Percentiles rank a stretch among this genome's conserved stretches.
Conservation (phyloP, 2,329 filamentous ascomycete species). For the Ophiosphaerella narmari region DNA sequence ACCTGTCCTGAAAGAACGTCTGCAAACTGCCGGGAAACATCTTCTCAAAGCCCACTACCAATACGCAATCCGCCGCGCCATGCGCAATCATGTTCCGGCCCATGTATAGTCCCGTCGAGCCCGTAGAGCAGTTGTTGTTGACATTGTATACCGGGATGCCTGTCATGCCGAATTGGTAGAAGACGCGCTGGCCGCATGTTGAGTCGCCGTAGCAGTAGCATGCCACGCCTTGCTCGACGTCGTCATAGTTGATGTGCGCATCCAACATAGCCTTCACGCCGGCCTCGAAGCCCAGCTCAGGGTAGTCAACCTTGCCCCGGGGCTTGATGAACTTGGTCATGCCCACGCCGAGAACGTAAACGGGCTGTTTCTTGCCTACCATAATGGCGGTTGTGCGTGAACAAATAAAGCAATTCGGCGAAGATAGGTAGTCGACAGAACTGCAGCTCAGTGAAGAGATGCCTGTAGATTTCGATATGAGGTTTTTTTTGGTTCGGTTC, state of each 20-base stretch:
- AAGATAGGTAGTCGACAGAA: too few relatives aligned
- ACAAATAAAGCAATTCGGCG: background rate
- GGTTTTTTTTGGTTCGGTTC: background rate
- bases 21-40: slow-evolving; percentile 92
- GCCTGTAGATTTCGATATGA: background rate
- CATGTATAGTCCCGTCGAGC: slow-evolving; percentile 87
- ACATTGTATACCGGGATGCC: slow-evolving; percentile 96
- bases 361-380: slow-evolving; percentile 58
- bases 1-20: slow-evolving; percentile 81
- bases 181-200: slow-evolving; percentile 93
- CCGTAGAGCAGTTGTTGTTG: slow-evolving; percentile 98
- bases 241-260: slow-evolving; percentile 93
- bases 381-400: slow-evolving; percentile 45
- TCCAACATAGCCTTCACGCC: slow-evolving; percentile 82
- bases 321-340: slow-evolving; percentile 99
- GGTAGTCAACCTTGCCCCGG: slow-evolving; percentile 90
- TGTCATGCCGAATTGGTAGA: slow-evolving; percentile 99
- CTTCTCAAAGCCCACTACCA: slow-evolving; percentile 97
- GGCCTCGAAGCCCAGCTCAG: slow-evolving; percentile 90
- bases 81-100: slow-evolving; percentile 77
- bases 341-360: slow-evolving; percentile 94
- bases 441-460: slow-evolving; percentile 4
- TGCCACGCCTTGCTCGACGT: slow-evolving; percentile 92
- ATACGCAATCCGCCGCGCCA: slow-evolving; percentile 82
- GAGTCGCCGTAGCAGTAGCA: slow-evolving; percentile 98